Base-by-base conservation (phyloP, 768 basidiomycete species). In the Suillus plorans region DNA sequence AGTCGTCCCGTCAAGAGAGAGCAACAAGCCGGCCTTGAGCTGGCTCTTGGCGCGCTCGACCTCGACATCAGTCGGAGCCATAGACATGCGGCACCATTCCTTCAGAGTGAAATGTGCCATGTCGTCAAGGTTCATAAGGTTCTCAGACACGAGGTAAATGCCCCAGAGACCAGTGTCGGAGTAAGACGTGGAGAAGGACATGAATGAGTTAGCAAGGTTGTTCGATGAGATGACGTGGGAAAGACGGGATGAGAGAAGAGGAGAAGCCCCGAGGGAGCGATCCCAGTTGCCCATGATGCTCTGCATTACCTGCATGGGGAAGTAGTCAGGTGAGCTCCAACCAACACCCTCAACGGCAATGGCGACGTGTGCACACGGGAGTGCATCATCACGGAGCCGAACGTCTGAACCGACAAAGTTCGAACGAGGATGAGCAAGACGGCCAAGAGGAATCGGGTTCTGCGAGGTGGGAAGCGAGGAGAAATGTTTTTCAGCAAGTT, bases 261-360 rank as follows among this genome's bases (percentile, higher is more conserved):
- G 85, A 3, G 94, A 90, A 57, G 94, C 88, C 70, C 97, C 97
- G 71, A 99, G 88, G 56, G 91, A 92, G 70, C 97, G 89, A 76
- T 99, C 97, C 97, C 97, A 99, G 87, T 99, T 99, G 68, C 97
- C 97, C 80, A 99, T 91, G 80, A 99, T 94, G 72, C 88, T 89
- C 78, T 97, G 94, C 90, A 97, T 93, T 75, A 94, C 95, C 81
- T 98, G 89, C 96, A 99, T 97, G 66, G 96, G 94, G 89, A 94
- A 99, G 84, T 99, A 99, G 80, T 99, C 97, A 36, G 97, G 95
- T 12, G 92, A 95, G 71, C 90, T 93, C 96, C 97, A 98, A 78
- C 94, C 89, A 63, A 97, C 96, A 77, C 97, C 97, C 77, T 99
- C 96, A 55, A 99, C 95, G 37, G 97, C 94, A 72, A 99, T 91